phyloP scores from a whole-genome alignment of 768 basidiomycete species.

The Kwoniella pini region DNA sequence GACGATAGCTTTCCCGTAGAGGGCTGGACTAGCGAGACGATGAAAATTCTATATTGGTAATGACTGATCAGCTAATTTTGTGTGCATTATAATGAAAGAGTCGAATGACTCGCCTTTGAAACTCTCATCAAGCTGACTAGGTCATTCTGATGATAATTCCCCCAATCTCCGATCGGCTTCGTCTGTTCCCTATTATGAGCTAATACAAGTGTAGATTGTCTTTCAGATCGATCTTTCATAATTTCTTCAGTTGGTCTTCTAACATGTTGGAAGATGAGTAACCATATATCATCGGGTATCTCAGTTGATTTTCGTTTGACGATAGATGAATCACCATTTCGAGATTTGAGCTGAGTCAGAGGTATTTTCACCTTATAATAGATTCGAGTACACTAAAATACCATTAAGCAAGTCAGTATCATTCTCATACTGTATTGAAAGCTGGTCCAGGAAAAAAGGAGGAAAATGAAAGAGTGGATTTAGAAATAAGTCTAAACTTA shows the following conservation, averaged over 20 bases:
- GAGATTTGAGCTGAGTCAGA: no score
- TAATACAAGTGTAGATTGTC: not conserved
- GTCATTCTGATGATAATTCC: not conserved
- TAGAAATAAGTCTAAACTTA: no score
- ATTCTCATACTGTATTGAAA: no score
- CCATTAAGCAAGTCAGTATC: no score
- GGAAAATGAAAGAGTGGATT: no score
- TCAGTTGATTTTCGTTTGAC: no score
- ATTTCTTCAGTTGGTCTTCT: no score
- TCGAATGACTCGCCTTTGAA: not conserved
- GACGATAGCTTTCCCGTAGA: not conserved
- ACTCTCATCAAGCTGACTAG: not conserved
- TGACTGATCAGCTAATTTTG: not conserved
- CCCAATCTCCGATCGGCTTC: not conserved
- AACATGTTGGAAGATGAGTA: not conserved
- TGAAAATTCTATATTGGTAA: not conserved
- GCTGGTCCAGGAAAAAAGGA: no score
- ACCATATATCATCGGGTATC: not conserved
- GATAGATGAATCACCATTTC: no score
- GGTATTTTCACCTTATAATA: no score
- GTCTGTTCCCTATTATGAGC: not conserved
- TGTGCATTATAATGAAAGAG: not conserved
- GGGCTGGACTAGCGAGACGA: not conserved
- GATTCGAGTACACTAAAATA: no score
- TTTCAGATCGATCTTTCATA: not conserved